Evolutionary conservation across 1,284 basidiomycete species (phyloP), one percentile per base, ranked within the genome.

Genomic region (Moesziomyces aphidis): DNA sequence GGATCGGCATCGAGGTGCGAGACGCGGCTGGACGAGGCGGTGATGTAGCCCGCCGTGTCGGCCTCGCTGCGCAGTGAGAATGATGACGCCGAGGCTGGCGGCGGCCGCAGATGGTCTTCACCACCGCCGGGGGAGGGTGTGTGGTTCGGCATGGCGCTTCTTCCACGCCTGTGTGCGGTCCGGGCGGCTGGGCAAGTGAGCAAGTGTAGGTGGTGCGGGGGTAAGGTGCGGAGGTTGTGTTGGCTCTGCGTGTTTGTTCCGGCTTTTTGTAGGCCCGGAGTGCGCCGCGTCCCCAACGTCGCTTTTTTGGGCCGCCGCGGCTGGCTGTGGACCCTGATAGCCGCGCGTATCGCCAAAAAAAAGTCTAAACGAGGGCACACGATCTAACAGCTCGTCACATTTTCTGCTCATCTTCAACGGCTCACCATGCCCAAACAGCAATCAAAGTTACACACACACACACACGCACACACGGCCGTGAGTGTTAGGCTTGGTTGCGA

Each of bases 11-110:
- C 68, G 23, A 71, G 44, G 2, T 71, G 55, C 15, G 68, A 65
- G 28, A 61, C 55, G 39, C 58, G 51, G 42, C 62, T 65, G 0
- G 61, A 65, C 11, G 68, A 65, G 10, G 68, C 68, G 10, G 68
- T 65, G 34, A 64, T 55, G 44, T 65, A 64, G 9, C 68, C 61
- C 3, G 62, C 58, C 23, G 45, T 50, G 49, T 70, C 68, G 15
- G 23, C 22, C 13, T 69, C 61, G 47, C 61, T 70, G n/a, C 54
- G 53, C 11, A 70, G 50, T 1, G 67, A 70, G 21, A 64, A 57
- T 5, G 67, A 61, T 6, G 67, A 70, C 10, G 52, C 26, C 2
- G 61, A 64, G 1, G 61, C 53, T 23, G 67, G 67, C 7, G 64
- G 56, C 15, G 39, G 39, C 7, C 49, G 59, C 34, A 68, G 34